These are phyloP conservation scores for Russula abietina DNA, from an alignment of 768 basidiomycete genomes.

Conservation along the genomic window DNA sequence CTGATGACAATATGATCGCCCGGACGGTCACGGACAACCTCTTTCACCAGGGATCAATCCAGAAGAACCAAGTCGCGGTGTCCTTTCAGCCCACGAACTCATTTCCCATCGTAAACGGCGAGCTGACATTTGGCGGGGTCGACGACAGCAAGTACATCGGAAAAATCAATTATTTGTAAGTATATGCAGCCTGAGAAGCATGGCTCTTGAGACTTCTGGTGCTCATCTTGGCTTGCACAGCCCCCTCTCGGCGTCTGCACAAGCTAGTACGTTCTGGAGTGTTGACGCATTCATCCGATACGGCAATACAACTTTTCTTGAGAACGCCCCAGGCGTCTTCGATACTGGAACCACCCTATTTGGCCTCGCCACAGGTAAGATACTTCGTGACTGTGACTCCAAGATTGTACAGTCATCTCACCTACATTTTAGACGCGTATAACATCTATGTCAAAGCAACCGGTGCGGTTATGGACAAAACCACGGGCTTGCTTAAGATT, in stretches of 20 bases:
- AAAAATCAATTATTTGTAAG: slow-evolving; percentile 30
- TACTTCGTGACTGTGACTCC: neutral
- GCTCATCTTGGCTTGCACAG: slow-evolving; percentile 20
- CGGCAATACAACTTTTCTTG: slow-evolving; percentile 29
- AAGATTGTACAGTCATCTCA: slow-evolving; percentile 20
- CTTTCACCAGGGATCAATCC: slow-evolving; percentile 29
- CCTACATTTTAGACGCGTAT: slow-evolving; percentile 29
- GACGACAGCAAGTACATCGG: slow-evolving; percentile 34
- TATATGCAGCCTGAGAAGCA: neutral
- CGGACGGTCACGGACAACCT: slow-evolving; percentile 45
- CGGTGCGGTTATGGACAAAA: slow-evolving; percentile 30
- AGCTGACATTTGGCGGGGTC: slow-evolving; percentile 36
- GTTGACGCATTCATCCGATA: slow-evolving; percentile 28
- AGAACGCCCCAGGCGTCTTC: slow-evolving; percentile 31
- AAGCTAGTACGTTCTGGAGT: slow-evolving; percentile 30
- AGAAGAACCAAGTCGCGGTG: slow-evolving; percentile 28
- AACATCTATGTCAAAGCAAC: slow-evolving; percentile 30
- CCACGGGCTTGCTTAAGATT: slow-evolving; percentile 32
- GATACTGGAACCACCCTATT: slow-evolving; percentile 37
- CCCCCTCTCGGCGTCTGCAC: slow-evolving; percentile 31
- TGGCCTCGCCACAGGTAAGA: slow-evolving; percentile 30
- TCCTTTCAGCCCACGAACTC: slow-evolving; percentile 33
- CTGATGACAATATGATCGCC: slow-evolving; percentile 34
- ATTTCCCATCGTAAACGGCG: slow-evolving; percentile 30
- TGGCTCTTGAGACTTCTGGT: neutral